A percentile compares a stretch with the other conserved stretches of the same genome.
These are phyloP conservation scores for Phytophthora chlamydospora DNA, from an alignment of 352 stramenopile species.

Conservation along the genomic window DNA sequence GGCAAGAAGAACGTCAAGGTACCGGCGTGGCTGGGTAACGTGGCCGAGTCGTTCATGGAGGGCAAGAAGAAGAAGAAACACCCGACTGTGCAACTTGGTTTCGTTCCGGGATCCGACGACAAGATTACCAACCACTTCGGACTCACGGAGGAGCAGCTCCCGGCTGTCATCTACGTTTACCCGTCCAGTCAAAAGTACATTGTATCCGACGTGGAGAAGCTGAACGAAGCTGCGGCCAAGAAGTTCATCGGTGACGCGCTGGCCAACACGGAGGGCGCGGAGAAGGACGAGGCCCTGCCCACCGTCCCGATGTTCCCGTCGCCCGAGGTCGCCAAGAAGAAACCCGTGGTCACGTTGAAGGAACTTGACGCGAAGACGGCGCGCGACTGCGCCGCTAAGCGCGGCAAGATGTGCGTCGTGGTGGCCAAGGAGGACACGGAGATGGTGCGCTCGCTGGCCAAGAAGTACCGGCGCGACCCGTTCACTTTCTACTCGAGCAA, in stretches of 20 bases:
- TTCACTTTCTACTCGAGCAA: constrained; percentile 64
- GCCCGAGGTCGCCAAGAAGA: constrained; percentile 75
- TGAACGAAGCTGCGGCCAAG: constrained; percentile 59
- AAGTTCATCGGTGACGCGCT: constrained; percentile 64
- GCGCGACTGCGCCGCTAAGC: constrained; percentile 50
- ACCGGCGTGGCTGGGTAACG: constrained; percentile 59
- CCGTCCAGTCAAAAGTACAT: constrained; percentile 53
- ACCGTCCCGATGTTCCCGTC: constrained; percentile 68
- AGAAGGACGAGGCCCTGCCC: constrained; percentile 39
- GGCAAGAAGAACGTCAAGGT: constrained; percentile 51
- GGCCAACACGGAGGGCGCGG: constrained; percentile 30
- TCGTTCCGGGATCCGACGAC: constrained; percentile 64
- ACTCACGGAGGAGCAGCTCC: constrained; percentile 56
- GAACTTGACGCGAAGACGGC: constrained; percentile 43
- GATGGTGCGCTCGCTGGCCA: constrained; percentile 63
- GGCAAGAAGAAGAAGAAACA: constrained; percentile 72
- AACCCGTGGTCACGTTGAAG: constrained; percentile 56
- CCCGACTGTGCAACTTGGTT: constrained; percentile 55
- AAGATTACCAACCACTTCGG: constrained; percentile 77
- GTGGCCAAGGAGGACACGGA: constrained; percentile 48
- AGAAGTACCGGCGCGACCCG: constrained; percentile 80
- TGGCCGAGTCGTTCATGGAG: constrained; percentile 64
- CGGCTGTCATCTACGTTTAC: constrained; percentile 68
- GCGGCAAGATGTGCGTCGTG: constrained; percentile 80
- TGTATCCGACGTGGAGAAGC: constrained; percentile 32